Evolutionary conservation across 495 filamentous ascomycete genomes (phyloP).

Genomic region (Tirmania nivea): DNA sequence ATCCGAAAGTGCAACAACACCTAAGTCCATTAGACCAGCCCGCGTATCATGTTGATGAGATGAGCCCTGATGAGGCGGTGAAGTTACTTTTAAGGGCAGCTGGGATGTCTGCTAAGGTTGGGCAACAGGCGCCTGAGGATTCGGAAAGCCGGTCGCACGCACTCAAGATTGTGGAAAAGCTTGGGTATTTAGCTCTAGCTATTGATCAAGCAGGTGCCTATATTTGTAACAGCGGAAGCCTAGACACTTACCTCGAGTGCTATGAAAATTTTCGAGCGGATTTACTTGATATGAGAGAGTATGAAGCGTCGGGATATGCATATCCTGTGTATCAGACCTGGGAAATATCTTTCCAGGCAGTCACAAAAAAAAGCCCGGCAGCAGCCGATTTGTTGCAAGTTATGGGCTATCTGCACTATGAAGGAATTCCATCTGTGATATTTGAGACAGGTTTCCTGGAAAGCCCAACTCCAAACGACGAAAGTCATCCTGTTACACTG

Average conservation of each 20-base stretch:
- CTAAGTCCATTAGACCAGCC: not conserved
- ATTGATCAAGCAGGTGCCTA: constrained; percentile 9
- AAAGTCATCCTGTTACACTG: no score
- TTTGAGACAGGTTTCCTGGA: not conserved
- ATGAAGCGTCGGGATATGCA: not conserved
- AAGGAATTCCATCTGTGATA: not conserved
- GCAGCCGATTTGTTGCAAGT: not conserved
- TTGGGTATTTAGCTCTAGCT: constrained; percentile 4
- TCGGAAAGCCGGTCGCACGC: not conserved
- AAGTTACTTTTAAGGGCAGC: not conserved
- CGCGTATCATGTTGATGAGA: not conserved
- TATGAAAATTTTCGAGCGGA: not conserved
- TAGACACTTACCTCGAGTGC: constrained; percentile 1
- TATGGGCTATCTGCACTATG: not conserved
- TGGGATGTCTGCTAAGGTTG: not conserved
- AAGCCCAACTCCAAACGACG: no score
- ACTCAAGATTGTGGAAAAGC: not conserved
- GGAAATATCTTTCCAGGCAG: constrained; percentile 4
- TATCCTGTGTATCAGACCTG: constrained; percentile 4
- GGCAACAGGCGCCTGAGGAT: not conserved
- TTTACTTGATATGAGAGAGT: not conserved
- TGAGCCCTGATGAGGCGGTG: not conserved
- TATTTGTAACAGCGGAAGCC: not conserved
- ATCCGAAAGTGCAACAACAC: constrained; percentile 5
- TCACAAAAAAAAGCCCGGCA: not conserved